A percentile compares a stretch with the other conserved stretches of the same genome.
Evolutionary conservation across 2,329 filamentous ascomycete genomes (phyloP).

Genomic region (Shiraia sp.): DNA sequence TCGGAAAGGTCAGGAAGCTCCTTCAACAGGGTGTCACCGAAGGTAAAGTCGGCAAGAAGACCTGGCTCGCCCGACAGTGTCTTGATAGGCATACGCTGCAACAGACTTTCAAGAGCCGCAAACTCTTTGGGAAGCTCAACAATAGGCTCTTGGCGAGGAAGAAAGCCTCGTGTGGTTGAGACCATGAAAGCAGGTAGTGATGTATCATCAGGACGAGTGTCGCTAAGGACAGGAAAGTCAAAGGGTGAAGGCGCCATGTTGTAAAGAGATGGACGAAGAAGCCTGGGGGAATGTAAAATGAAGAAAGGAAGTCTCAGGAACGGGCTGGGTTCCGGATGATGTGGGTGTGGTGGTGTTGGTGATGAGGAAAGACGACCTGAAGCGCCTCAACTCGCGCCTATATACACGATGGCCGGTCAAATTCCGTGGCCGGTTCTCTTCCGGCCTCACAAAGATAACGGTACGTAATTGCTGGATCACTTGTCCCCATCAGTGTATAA

Average conservation of each 20-base stretch:
- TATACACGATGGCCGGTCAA: constrained; percentile 41
- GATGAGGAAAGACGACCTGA: constrained; percentile 5
- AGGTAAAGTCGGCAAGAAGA: constrained; percentile 71
- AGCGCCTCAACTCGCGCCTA: constrained; percentile 32
- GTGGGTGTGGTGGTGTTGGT: constrained; percentile 5
- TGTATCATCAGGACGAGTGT: constrained; percentile 64
- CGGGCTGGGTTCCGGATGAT: constrained; percentile 2
- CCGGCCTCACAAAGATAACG: constrained; percentile 41
- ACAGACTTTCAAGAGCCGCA: constrained; percentile 69
- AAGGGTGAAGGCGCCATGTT: constrained; percentile 45
- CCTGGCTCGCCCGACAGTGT: constrained; percentile 74
- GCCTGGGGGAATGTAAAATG: constrained; percentile 1
- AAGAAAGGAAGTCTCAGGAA: neutral
- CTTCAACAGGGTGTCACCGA: constrained; percentile 75
- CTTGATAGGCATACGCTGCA: constrained; percentile 78
- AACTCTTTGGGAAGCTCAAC: constrained; percentile 72
- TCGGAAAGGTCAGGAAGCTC: constrained; percentile 77
- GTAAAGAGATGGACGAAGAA: constrained; percentile 28
- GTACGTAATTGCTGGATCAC: constrained; percentile 45
- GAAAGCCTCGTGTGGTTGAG: constrained; percentile 73
- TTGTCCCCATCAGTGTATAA: constrained; percentile 13
- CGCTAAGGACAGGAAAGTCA: constrained; percentile 64
- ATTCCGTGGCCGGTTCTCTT: constrained; percentile 39
- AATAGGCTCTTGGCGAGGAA: constrained; percentile 62
- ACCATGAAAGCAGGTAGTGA: constrained; percentile 78